Percentiles rank a stretch among this genome's conserved stretches.
Evolutionary conservation across 108 stramenopile species (phyloP).

Genomic region (Schizochytrium sp.): DNA sequence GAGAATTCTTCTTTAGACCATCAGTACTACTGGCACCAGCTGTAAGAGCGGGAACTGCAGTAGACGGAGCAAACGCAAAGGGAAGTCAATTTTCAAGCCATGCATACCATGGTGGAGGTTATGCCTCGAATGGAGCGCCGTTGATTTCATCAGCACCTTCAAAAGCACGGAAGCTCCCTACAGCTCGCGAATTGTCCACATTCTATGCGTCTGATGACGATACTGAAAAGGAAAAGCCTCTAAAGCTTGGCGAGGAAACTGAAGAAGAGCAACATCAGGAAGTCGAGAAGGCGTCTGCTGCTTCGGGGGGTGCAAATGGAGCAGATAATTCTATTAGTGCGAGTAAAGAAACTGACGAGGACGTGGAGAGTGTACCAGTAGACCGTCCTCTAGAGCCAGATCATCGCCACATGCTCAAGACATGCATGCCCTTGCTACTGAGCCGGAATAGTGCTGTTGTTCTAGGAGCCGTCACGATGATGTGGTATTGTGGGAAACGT

Average conservation of each 20-base stretch:
- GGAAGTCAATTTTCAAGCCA: constrained; percentile 86
- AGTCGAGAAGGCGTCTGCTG: constrained; percentile 46
- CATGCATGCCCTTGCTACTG: constrained; percentile 89
- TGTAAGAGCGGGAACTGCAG: neutral
- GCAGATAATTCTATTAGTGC: constrained; percentile 61
- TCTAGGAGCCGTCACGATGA: constrained; percentile 73
- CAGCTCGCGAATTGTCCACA: constrained; percentile 5
- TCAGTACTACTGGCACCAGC: neutral
- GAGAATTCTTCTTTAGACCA: constrained; percentile 82
- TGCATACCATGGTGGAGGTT: constrained; percentile 68
- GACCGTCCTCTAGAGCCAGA: constrained; percentile 90
- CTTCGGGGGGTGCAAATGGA: constrained; percentile 66
- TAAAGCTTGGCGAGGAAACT: too few relatives aligned
- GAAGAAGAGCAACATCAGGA: neutral
- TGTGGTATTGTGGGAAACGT: constrained; percentile 42
- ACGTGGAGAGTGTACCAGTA: neutral
- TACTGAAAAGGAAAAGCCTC: neutral
- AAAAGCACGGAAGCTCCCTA: constrained; percentile 10
- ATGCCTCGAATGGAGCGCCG: too few relatives aligned
- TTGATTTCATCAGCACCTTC: neutral
- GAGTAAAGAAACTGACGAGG: constrained; percentile 11
- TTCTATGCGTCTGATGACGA: constrained; percentile 52
- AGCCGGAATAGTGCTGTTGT: constrained; percentile 95
- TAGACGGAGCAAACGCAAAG: constrained; percentile 65
- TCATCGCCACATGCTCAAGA: constrained; percentile 86